A percentile compares a stretch with the other conserved stretches of the same genome.
phyloP scores from a whole-genome alignment of 2,329 filamentous ascomycete species.

The Colletotrichum horii region DNA sequence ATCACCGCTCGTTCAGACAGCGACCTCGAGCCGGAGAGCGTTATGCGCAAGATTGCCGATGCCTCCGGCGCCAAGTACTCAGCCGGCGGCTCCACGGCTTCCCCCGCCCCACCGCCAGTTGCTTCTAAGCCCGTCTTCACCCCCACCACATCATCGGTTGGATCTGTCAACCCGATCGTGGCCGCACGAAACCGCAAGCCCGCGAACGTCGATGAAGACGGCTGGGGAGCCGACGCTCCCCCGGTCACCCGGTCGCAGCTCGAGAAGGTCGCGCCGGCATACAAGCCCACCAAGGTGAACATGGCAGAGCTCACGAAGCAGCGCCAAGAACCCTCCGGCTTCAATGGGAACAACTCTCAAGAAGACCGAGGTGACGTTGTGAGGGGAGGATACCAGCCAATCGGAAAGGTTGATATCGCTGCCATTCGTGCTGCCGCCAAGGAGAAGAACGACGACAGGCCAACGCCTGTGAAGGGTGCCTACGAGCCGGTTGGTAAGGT shows the following conservation, averaged over 20 bases:
- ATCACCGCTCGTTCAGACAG: constrained; percentile 91
- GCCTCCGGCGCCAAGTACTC: constrained; percentile 96
- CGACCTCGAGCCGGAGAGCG: constrained; percentile 85
- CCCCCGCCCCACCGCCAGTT: constrained; percentile 69
- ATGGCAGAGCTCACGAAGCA: constrained; percentile 83
- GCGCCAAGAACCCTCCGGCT: constrained; percentile 69
- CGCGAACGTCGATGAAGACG: constrained; percentile 76
- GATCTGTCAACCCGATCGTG: constrained; percentile 70
- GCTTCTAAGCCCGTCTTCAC: constrained; percentile 93
- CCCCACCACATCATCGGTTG: constrained; percentile 64
- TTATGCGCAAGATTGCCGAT: constrained; percentile 93
- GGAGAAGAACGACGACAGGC: constrained; percentile 77
- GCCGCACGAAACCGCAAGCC: constrained; percentile 67
- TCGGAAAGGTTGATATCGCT: constrained; percentile 97
- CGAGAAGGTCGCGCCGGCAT: constrained; percentile 90
- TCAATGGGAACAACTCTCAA: constrained; percentile 36
- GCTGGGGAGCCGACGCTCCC: constrained; percentile 96
- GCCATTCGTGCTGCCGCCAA: constrained; percentile 80
- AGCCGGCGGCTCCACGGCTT: constrained; percentile 60
- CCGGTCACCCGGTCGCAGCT: constrained; percentile 84
- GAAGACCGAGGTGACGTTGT: constrained; percentile 69
- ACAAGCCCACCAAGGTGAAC: constrained; percentile 95
- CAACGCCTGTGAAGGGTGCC: constrained; percentile 84
- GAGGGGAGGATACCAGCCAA: constrained; percentile 85
- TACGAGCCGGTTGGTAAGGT: constrained; percentile 97